phyloP scores from a whole-genome alignment of 2,329 filamentous ascomycete genomes.

The Ceratocystis colombiana region DNA sequence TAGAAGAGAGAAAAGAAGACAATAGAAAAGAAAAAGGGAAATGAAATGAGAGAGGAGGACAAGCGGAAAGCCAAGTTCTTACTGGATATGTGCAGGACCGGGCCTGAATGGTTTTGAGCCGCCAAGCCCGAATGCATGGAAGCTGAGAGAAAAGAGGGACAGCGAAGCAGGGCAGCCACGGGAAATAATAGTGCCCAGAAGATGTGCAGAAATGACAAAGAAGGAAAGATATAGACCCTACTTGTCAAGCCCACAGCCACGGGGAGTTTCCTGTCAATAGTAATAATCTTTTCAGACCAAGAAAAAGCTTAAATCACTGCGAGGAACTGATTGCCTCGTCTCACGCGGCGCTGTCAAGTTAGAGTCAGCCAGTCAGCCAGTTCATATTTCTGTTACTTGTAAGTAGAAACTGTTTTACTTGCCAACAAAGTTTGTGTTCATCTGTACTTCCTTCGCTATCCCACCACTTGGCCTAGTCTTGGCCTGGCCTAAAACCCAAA shows the following conservation, averaged over 20 bases:
- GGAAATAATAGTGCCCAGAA: not conserved
- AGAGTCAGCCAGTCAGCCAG: too few species aligned
- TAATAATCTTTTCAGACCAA: too few species aligned
- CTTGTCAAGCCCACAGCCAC: too few species aligned
- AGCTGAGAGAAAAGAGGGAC: not conserved
- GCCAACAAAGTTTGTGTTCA: not conserved
- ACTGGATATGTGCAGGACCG: not conserved
- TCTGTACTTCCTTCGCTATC: conserved; percentile 7
- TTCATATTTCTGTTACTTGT: not conserved
- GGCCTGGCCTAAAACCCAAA: not conserved
- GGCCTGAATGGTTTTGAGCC: not conserved
- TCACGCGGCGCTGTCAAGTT: too few species aligned
- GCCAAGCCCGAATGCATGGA: not conserved
- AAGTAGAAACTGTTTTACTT: not conserved
- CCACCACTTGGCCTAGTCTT: not conserved
- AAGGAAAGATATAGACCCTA: not conserved
- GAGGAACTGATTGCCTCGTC: not conserved
- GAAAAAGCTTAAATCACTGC: not conserved
- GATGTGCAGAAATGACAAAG: not conserved
- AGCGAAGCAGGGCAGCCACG: not conserved
- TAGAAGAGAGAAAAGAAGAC: conserved; percentile 1
- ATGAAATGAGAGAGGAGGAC: not conserved
- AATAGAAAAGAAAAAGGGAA: not conserved
- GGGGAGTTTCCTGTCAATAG: too few species aligned
- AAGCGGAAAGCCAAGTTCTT: not conserved